Evolutionary conservation across 1,139 yeast species (phyloP).

Genomic region (Lodderomyces margitis): DNA sequence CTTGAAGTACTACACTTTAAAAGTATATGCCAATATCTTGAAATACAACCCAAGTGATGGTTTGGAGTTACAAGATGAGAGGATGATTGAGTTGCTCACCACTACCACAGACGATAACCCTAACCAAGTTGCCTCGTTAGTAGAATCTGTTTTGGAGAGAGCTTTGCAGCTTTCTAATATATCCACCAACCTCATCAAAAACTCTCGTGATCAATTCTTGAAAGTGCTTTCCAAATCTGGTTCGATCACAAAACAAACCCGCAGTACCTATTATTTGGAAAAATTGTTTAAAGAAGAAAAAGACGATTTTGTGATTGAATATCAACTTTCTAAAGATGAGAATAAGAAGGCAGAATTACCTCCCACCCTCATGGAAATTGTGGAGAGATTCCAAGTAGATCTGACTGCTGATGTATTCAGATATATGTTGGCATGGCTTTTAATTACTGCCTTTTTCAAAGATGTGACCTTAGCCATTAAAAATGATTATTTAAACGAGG

Average conservation of each 20-base stretch:
- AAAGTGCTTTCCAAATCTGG: constrained; percentile 21
- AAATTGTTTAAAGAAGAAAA: constrained; percentile 39
- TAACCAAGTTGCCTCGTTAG: constrained; percentile 30
- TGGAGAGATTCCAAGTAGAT: constrained; percentile 2
- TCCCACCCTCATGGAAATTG: constrained; percentile 25
- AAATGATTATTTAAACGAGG: constrained; percentile 26
- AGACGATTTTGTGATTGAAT: constrained; percentile 60
- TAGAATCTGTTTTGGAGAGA: constrained; percentile 34
- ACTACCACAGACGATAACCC: constrained; percentile 6
- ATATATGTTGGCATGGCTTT: constrained; percentile 70
- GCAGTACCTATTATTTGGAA: constrained; percentile 36
- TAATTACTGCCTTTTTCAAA: constrained; percentile 61
- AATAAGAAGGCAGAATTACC: constrained; percentile 36
- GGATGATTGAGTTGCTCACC: constrained; percentile 29
- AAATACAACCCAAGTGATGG: constrained; percentile 28
- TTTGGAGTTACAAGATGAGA: constrained; percentile 3
- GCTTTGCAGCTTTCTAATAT: constrained; percentile 11
- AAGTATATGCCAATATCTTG: constrained; percentile 26
- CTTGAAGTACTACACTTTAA: constrained; percentile 49
- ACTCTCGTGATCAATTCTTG: constrained; percentile 21
- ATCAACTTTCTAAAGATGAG: constrained; percentile 43
- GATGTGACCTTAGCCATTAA: constrained; percentile 45
- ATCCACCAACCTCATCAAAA: constrained; percentile 15
- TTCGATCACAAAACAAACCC: constrained; percentile 32
- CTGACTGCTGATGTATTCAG: constrained; percentile 25